Base-by-base conservation (phyloP, 2,329 filamentous ascomycete genomes). In the Exutisphaerella laricina region DNA sequence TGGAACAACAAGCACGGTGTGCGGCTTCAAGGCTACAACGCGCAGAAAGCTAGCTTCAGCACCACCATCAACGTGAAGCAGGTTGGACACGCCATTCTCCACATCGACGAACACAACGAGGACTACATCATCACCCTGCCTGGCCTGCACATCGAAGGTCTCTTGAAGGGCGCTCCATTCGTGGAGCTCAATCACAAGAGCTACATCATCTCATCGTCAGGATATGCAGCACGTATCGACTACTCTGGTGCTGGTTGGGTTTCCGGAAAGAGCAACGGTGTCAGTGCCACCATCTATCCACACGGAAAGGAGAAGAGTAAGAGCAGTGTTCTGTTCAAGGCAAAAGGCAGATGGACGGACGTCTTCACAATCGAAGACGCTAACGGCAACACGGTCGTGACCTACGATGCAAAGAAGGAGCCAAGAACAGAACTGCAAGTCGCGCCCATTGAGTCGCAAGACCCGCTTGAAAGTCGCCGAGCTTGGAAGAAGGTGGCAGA, bases 221-320 rank as follows among this genome's bases (percentile, higher is more conserved):
- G 92, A 40, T 96, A 84, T 70, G 84, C 88, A 4, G 79, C 87
- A 51, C 89, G 88, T 70, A 85, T 97, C 59, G 88, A 95, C 63
- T 98, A 95, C 71, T 85, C 80, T 48, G 89, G 90, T 58, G 90
- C 88, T 64, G 90, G 90, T 45, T 98, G 90, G 90, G 68, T 98
- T 7, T 88, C 84, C 33, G 92, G 90, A 54, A 94, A 94, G 75
- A 96, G 95, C 73, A 97, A 97, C 70, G 85, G 77, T 43, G 88
- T 97, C 63, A 79, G 73, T 9, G 90, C 88, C 10, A 74, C 73
- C 17, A 64, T 97, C 44, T 88, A 84, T 68, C 85, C 66, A 68
- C 80, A 70, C 49, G 77, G 73, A 49, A 80, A 69, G 67, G 87
- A 82, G 66, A 85, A 84, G 67, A 57, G 56, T 53, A 63, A 63